Evolutionary conservation across 345 rosid species (phyloP), one percentile per base, ranked within the genome.

Genomic region (Euphorbia lathyris): DNA sequence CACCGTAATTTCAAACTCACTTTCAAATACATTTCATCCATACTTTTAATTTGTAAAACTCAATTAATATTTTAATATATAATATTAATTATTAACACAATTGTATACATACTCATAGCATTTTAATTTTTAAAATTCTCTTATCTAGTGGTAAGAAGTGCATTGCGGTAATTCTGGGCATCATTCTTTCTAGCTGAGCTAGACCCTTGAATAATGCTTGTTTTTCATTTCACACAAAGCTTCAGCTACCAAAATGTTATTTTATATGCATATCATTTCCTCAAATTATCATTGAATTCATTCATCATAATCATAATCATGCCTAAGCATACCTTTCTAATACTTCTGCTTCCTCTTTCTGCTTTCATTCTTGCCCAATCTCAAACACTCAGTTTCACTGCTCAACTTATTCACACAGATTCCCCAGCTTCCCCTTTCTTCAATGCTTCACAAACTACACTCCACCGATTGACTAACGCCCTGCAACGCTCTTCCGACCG

Each of bases 391-490:
- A 58, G 45, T 34, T 66, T 73, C 53, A 43, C 66, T 34, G 59
- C 60, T 3, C 40, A 66, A 13, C 63, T 73, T 5, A 66, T 73
- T 55, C 71, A 66, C 36, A 48, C 66, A 20, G 66, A 73, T 34
- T 73, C 76, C 26, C 52, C 58, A 12, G 47, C 2, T 47, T 73
- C 76, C 6, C 76, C 76, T 47, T 73, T 66, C 50, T 73, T 43
- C 27, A 58, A 73, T 27, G 65, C 71, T 22, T 19, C 27, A 12
- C n/a, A 29, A 47, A 57, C 76, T 17, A 30, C 47, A 27, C 7
- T 29, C 25, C 45, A 57, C 9, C 42, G 58, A 12, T 20, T 65
- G 20, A 32, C 7, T 4, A 57, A 57, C 50, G 59, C 70, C 9
- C 32, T 65, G 34, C 27, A 29, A 27, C 64, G 65, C 5, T 65